phyloP scores from a whole-genome alignment of 1,284 basidiomycete genomes.

The Ganoderma sinense region DNA sequence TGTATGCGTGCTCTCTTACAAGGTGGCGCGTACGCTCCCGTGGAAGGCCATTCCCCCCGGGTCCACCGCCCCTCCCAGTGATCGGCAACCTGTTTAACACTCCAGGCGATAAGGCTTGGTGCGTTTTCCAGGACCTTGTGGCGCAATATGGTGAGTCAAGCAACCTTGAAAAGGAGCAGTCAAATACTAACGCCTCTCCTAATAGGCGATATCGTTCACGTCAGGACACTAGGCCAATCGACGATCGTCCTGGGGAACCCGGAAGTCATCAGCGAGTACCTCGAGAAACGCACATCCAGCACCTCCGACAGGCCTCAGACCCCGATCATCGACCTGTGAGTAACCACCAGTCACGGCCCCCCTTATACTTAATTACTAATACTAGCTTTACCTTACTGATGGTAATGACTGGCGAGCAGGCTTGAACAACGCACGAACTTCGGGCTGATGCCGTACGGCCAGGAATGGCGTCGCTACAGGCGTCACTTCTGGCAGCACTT shows the following conservation, averaged over 20 bases:
- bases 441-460: conserved; percentile 4
- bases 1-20: background rate
- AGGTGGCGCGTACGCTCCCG: background rate
- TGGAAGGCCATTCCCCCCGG: background rate
- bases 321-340: background rate
- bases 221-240: conserved; percentile 9
- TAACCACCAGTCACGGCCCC: background rate
- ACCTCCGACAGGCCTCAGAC: conserved; percentile 8
- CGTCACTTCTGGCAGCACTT: conserved; percentile 17
- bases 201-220: background rate
- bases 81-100: background rate
- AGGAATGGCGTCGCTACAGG: conserved; percentile 6
- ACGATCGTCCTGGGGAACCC: conserved; percentile 23
- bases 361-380: background rate
- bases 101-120: background rate
- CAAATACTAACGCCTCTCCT: background rate
- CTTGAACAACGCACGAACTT: background rate
- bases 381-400: background rate
- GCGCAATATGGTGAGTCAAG: background rate
- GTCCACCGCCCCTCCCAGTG: background rate
- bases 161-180: background rate
- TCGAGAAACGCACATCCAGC: conserved; percentile 18
- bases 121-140: background rate
- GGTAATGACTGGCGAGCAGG: background rate
- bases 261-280: conserved; percentile 15